phyloP scores from a whole-genome alignment of 2,329 filamentous ascomycete genomes.

The Malbranchea cinnamomea region DNA sequence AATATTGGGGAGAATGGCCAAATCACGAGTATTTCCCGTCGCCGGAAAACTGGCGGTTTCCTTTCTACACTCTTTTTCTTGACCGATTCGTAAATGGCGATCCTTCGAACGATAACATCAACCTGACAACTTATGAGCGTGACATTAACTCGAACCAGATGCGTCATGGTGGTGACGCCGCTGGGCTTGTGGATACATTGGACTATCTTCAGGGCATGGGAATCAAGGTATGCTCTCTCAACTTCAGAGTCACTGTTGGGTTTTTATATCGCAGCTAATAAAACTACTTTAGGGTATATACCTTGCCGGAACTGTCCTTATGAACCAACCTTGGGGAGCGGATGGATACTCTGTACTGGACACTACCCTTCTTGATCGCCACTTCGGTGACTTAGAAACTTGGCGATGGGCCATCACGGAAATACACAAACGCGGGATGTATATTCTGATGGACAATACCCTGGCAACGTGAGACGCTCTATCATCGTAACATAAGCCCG shows the following conservation, averaged over 20 bases:
- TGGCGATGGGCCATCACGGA: conserved; percentile 45
- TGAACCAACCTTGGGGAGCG: conserved; percentile 49
- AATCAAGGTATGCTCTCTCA: conserved; percentile 33
- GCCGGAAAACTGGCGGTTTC: conserved; percentile 49
- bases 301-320: conserved; percentile 47
- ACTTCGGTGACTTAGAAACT: conserved; percentile 43
- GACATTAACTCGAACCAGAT: conserved; percentile 47
- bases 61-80: conserved; percentile 50
- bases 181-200: conserved; percentile 42
- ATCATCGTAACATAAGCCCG: not conserved
- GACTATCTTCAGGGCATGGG: conserved; percentile 53
- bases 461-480: conserved; percentile 37
- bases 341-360: conserved; percentile 48
- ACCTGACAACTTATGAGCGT: conserved; percentile 46
- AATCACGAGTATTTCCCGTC: conserved; percentile 39
- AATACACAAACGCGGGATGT: conserved; percentile 49
- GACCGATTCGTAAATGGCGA: conserved; percentile 52
- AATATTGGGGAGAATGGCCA: conserved; percentile 45
- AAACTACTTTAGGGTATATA: conserved; percentile 36
- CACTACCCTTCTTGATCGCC: conserved; percentile 47
- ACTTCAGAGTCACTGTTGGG: not conserved
- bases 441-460: conserved; percentile 52
- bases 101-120: conserved; percentile 48
- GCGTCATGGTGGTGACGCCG: conserved; percentile 47
- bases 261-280: conserved; percentile 4